These are phyloP conservation scores for Clathrospora elynae DNA, from an alignment of 2,329 filamentous ascomycete genomes.

Conservation along the genomic window DNA sequence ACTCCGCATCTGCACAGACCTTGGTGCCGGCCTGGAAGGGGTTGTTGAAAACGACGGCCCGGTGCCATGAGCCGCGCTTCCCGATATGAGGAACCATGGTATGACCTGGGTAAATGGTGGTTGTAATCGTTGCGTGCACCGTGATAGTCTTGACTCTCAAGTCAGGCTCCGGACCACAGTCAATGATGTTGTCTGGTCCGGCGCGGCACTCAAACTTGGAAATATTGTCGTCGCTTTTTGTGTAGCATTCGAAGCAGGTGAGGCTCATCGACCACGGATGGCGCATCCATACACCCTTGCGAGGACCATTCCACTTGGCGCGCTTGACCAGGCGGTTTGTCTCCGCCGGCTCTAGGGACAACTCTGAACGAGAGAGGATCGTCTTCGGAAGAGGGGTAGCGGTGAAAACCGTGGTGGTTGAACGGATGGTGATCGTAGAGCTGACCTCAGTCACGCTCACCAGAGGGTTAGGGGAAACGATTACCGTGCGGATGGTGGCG, in stretches of 20 bases:
- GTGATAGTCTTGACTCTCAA: constrained; percentile 3
- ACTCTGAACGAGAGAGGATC: too few species aligned
- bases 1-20: constrained; percentile 28
- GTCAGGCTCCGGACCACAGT: constrained; percentile 12
- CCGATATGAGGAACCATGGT: not conserved
- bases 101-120: not conserved
- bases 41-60: constrained; percentile 19
- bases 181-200: constrained; percentile 6
- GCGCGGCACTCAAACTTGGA: constrained; percentile 25
- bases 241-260: constrained; percentile 36
- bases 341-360: too few species aligned
- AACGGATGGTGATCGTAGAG: too few species aligned
- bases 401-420: too few species aligned
- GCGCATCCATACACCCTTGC: constrained; percentile 29
- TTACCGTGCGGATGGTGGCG: too few species aligned
- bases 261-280: constrained; percentile 30
- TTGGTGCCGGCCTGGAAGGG: constrained; percentile 12
- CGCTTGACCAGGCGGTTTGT: too few species aligned
- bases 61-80: constrained; percentile 26
- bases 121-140: constrained; percentile 1
- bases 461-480: too few species aligned
- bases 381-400: too few species aligned
- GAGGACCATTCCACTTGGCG: constrained; percentile 11
- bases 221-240: constrained; percentile 12
- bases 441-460: too few species aligned